Evolutionary conservation across 2,329 filamentous ascomycete genomes (phyloP), one percentile per base, ranked within the genome.

Genomic region (Madurella fahalii): DNA sequence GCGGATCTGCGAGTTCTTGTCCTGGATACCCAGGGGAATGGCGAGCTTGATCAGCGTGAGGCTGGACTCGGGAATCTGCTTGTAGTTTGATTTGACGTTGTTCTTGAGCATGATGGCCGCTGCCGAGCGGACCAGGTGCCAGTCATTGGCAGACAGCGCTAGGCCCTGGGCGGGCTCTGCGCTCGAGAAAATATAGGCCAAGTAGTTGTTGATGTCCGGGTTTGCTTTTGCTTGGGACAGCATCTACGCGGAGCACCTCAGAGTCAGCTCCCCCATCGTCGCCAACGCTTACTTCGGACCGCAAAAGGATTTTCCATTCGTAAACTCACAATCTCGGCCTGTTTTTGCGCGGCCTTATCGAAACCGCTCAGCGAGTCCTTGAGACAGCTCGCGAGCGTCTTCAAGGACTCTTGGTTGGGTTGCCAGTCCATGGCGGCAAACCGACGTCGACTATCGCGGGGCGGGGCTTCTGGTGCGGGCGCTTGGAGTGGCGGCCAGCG

Each of bases 41-140:
- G 89, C 84, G 49, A 89, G 82, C 70, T 89, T 90, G 69, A 97
- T 84, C 67, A 95, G 86, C 31, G 78, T 74, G 62, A 95, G 77
- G 68, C 86, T 93, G 40, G 78, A 70, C 48, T 88, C 84, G 50
- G 90, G 80, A 58, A 96, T 90, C 53, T 82, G 77, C 69, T 87
- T 88, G 77, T 89, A 93, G 41, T 84, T 79, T 46, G 82, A 74
- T 67, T 83, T 87, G 69, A 97, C 82, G 68, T 95, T 91, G 73
- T 96, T 97, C 76, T 97, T 99, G 62, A 99, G 80, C 83, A 96
- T 94, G 67, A 97, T 85, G 53, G 89, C 92, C 25, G 93, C 92
- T 11, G 93, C 89, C 57, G 89, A 89, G 60, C 94, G 87, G 58
- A 95, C 86, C 48, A 90, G 75, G 69, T 87, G 82, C 74, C 90